These are phyloP conservation scores for Oropetium thomaeum DNA, from an alignment of 176 grass and related monocot genomes.

Conservation along the genomic window DNA sequence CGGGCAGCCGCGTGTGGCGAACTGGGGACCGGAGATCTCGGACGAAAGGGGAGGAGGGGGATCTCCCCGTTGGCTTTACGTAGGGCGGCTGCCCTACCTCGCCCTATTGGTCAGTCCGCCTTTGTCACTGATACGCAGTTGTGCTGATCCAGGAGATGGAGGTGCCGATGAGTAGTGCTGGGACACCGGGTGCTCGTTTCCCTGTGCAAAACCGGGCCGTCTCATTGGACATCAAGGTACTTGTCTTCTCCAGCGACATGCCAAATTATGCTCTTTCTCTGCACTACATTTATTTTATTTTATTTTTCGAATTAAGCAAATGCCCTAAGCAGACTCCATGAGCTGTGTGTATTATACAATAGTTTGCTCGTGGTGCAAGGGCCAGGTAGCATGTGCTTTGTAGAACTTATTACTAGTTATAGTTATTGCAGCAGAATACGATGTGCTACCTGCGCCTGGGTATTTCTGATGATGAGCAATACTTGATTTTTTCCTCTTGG, in stretches of 20 bases:
- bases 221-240: conserved; percentile 76
- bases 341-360: neutral
- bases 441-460: neutral
- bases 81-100: no score
- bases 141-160: conserved; percentile 28
- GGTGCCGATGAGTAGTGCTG: conserved; percentile 13
- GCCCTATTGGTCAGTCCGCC: no score
- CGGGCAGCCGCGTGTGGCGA: no score
- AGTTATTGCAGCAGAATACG: neutral
- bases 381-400: neutral
- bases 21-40: no score
- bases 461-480: neutral
- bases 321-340: neutral
- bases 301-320: neutral
- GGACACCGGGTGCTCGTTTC: conserved; percentile 19
- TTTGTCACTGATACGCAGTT: neutral
- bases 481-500: conserved; percentile 21
- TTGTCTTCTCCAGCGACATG: neutral
- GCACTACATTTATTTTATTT: neutral
- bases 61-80: no score
- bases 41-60: no score
- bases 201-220: conserved; percentile 56
- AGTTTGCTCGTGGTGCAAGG: neutral
- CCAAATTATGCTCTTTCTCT: neutral
- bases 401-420: neutral